Base-by-base conservation (phyloP, 2,329 filamentous ascomycete species). In the Tolypocladium album region DNA sequence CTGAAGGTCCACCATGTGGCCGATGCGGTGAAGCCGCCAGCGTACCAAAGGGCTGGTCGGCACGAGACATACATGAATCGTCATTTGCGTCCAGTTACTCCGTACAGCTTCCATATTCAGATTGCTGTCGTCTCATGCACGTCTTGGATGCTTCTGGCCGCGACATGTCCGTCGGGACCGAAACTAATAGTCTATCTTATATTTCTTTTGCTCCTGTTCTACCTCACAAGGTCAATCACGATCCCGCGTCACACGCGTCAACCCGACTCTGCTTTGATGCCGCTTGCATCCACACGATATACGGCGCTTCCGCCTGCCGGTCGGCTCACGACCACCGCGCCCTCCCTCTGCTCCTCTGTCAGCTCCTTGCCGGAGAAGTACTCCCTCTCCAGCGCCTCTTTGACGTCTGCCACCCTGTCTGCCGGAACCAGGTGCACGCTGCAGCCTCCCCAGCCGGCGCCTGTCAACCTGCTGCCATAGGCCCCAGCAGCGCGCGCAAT, bases 381-480 rank as follows among this genome's bases (percentile, higher is more conserved):
- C 70, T 92, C 86, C 63, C 82, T 82, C 67, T 89, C 84, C 82
- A 94, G 86, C 6, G 90, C 90, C 68, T 83, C 80, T 72, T 84
- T 90, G 27, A 99, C 89, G 34, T 78, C 83, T 6, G 88, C 86
- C 0, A 97, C 88, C 74, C 88, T 93, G 68, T 91, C 83, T 61
- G 86, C 89, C 0, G 93, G 89, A 58, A 97, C 88, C 60, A 99
- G 82, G 76, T 99, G 94, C 61, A 99, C 93, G 62, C 86, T 94
- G 76, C 94, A 97, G 2, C 94, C 94, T 63, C 94, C 94, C 94
- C 94, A 99, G 3, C 94, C 94, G 0, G 94, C 94, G 45, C 94
- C 94, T 0, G 93, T 97, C 66, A 97, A 76, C 34, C 93, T 81
- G 66, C 89, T 92, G 36, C 93, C 94, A 71, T 91, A 92, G 22